Conservation (phyloP, 768 basidiomycete genomes). For the Suillus lakei region DNA sequence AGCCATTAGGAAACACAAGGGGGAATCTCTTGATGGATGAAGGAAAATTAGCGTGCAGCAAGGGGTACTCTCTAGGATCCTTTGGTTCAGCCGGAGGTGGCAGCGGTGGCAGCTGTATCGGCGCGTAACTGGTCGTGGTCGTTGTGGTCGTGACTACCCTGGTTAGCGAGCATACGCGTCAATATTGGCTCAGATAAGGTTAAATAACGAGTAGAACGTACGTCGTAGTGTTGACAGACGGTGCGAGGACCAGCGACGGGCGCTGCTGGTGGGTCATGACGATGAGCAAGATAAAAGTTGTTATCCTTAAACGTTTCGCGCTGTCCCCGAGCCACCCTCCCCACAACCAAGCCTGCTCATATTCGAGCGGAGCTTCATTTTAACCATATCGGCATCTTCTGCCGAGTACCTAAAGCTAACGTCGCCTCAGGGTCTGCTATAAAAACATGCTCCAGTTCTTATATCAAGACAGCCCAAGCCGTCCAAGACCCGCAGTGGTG, state of each 20-base stretch:
- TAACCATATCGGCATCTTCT: constrained; percentile 22
- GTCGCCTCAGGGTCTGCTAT: neutral
- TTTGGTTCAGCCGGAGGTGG: constrained; percentile 74
- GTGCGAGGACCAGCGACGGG: constrained; percentile 73
- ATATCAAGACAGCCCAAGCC: neutral
- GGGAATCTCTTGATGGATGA: constrained; percentile 74
- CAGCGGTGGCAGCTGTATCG: constrained; percentile 79
- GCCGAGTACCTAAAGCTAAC: constrained; percentile 17
- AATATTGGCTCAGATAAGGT: constrained; percentile 15
- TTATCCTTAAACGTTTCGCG: constrained; percentile 20
- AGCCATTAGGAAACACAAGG: constrained; percentile 79
- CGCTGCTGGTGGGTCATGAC: constrained; percentile 68
- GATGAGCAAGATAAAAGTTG: constrained; percentile 33
- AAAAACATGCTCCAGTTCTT: neutral
- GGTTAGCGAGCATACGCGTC: constrained; percentile 28
- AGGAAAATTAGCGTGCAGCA: constrained; percentile 78
- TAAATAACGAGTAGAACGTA: constrained; percentile 41
- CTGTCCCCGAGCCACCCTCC: constrained; percentile 37
- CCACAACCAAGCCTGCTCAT: constrained; percentile 31
- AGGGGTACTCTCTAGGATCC: constrained; percentile 80
- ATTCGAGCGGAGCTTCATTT: constrained; percentile 31
- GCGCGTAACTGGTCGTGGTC: constrained; percentile 87
- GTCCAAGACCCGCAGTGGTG: neutral
- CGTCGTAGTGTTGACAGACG: constrained; percentile 87
- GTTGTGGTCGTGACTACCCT: constrained; percentile 93